Evolutionary conservation across 1,284 basidiomycete genomes (phyloP), one percentile per base, ranked within the genome.

Genomic region (Dichomitus squalens): DNA sequence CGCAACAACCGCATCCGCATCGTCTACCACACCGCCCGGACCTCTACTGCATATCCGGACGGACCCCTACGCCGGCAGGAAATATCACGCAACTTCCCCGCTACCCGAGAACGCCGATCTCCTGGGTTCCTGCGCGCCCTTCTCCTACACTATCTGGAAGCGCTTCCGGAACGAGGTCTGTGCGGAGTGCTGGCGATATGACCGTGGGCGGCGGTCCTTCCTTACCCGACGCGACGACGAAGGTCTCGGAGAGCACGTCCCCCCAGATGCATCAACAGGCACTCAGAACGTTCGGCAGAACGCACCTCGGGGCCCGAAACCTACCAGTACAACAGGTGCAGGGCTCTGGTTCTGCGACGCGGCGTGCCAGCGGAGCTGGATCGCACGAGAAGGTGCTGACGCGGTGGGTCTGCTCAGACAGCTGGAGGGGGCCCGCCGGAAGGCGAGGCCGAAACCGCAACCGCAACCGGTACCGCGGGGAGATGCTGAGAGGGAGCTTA

Each of bases 121-220:
- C 18, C 54, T 72, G 5, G 68, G 67, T 20, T 47, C 53, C n/a
- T 59, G 61, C 47, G 60, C 64, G 1, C 70, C 70, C 4, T 72
- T 70, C 57, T 52, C 68, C 11, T 69, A 64, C 56, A 72, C 68
- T 7, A 63, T 72, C 41, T 72, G 70, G 68, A 72, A 72, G 55
- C 66, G 66, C 21, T 87, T 86, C 61, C 76, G 83, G 46, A 85
- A 82, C 66, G 85, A 86, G 68, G 83, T 86, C 50, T 88, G 86
- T 61, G 80, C 78, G 11, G 73, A 80, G 64, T 88, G 86, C 68
- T 87, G 85, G 67, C 74, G 77, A 36, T 86, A 87, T 64, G 76
- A 84, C 33, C 79, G 80, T 56, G 83, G 70, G 0, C 58, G 70
- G 12, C 55, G 66, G 14, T 63, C 68, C 21, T 69, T 70, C 47